These are phyloP conservation scores for Capronia coronata DNA, from an alignment of 2,329 filamentous ascomycete genomes.

Conservation along the genomic window DNA sequence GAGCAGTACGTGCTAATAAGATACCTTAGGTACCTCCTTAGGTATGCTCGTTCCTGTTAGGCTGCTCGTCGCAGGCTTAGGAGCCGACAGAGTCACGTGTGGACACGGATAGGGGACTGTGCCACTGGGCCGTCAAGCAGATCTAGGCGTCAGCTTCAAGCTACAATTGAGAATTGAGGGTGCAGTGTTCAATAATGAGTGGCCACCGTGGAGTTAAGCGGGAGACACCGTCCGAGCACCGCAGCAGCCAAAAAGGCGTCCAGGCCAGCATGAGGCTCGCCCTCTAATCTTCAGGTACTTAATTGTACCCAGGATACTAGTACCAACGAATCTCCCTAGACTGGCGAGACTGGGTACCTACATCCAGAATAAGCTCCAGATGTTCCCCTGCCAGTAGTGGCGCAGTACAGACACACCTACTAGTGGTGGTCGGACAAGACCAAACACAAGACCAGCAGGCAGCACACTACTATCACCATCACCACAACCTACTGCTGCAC, in stretches of 20 bases:
- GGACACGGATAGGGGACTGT: too few relatives aligned
- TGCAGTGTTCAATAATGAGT: too few relatives aligned
- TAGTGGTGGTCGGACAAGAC: neutral
- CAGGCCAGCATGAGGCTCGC: neutral
- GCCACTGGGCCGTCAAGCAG: conserved; percentile 7
- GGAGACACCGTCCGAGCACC: too few relatives aligned
- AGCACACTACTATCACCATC: neutral
- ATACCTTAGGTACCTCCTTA: too few relatives aligned
- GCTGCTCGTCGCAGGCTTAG: too few relatives aligned
- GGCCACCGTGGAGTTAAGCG: neutral
- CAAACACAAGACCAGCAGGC: neutral
- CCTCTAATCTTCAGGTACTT: neutral
- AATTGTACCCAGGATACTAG: neutral
- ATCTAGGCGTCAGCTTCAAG: conserved; percentile 2
- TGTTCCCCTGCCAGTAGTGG: neutral
- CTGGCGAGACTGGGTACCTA: too few relatives aligned
- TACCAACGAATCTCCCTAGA: neutral
- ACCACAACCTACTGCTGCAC: neutral
- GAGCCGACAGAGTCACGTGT: too few relatives aligned
- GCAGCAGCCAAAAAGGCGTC: neutral
- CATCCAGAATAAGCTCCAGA: neutral
- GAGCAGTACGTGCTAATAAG: too few relatives aligned
- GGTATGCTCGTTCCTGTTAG: too few relatives aligned
- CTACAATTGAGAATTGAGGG: neutral
- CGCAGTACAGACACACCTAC: neutral